Base-by-base conservation (phyloP, 345 rosid genomes). In the Euphorbia tirucalli region DNA sequence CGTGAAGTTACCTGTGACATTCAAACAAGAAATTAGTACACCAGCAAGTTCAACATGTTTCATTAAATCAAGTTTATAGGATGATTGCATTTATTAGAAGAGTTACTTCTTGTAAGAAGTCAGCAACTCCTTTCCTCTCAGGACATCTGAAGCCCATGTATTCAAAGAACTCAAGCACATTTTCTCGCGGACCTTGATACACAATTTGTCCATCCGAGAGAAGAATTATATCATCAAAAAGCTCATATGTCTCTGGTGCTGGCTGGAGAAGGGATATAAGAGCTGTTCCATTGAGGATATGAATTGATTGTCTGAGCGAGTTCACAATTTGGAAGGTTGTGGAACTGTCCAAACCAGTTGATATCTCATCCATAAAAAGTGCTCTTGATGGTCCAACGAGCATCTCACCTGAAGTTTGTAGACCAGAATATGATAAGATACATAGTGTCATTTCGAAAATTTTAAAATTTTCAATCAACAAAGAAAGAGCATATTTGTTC, bases 361-460 rank as follows among this genome's bases (percentile, higher is more conserved):
- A 85, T 78, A 90, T 88, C 75, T 90, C 93, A 60, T 90, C 96
- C 96, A 90, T 88, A 79, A 90, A 88, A 8, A 88, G 81, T 68
- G 88, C 88, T 71, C 83, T 82, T 54, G 85, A 79, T 15, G 90
- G 96, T 71, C 96, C 96, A 28, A 90, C 92, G 16, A 87, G 72
- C 88, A 81, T 89, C 74, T 90, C 96, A n/a, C 93, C 93, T 85
- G 66, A 15, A 55, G 66, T 30, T 11, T 62, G 43, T 39, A 49
- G 61, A 55, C 49, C 41, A 60, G 30, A 22, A 56, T 4, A 58
- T 11, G 27, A 14, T 58, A 8, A n/a, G 21, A 60, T 27, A 59
- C 10, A 60, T 11, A 7, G 16, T 32, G 3, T 0, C 25, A 62
- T 39, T 14, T 3, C 31, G 46, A 61, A 32, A 14, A 18, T 61